Percentiles rank a stretch among this genome's conserved stretches.
phyloP scores from a whole-genome alignment of 2,329 filamentous ascomycete species.

The Aspergillus clavatus region DNA sequence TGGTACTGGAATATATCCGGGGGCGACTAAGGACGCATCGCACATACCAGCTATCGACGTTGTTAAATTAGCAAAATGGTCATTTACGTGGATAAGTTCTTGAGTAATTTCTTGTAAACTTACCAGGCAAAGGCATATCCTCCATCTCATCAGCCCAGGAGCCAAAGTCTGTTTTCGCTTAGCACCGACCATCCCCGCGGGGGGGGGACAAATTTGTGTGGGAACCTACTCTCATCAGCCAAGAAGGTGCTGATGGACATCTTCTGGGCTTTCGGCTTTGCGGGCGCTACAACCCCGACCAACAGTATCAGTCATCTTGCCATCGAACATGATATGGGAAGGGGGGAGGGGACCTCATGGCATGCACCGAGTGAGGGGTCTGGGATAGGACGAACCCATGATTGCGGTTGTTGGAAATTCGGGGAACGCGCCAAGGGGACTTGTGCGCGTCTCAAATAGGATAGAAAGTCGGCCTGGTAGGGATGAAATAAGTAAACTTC shows the following conservation, averaged over 20 bases:
- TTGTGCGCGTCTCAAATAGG: constrained; percentile 38
- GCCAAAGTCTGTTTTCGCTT: constrained; percentile 58
- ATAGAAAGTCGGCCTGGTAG: constrained; percentile 18
- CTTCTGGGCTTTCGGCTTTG: constrained; percentile 91
- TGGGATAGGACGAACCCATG: constrained; percentile 48
- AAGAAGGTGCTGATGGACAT: constrained; percentile 97
- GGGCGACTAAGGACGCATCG: constrained; percentile 5
- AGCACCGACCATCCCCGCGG: constrained; percentile 23
- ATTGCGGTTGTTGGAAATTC: constrained; percentile 48
- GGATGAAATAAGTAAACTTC: constrained; percentile 16
- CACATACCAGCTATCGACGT: constrained; percentile 30
- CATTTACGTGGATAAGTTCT: constrained; percentile 1
- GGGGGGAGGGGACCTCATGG: no score
- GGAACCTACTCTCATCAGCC: constrained; percentile 74
- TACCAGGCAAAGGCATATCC: constrained; percentile 70
- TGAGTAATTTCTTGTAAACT: constrained; percentile 34
- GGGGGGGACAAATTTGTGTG: constrained; percentile 5
- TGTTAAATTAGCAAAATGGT: constrained; percentile 13
- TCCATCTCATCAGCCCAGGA: constrained; percentile 99
- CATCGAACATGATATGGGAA: constrained; percentile 7
- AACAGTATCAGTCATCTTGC: constrained; percentile 41
- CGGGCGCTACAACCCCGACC: constrained; percentile 61
- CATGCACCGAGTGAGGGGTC: constrained; percentile 4
- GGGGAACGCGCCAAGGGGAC: constrained; percentile 37
- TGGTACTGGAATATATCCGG: constrained; percentile 2